A percentile compares a stretch with the other conserved stretches of the same genome.
phyloP scores from a whole-genome alignment of 2,329 filamentous ascomycete genomes.

The Colletotrichum sp. region DNA sequence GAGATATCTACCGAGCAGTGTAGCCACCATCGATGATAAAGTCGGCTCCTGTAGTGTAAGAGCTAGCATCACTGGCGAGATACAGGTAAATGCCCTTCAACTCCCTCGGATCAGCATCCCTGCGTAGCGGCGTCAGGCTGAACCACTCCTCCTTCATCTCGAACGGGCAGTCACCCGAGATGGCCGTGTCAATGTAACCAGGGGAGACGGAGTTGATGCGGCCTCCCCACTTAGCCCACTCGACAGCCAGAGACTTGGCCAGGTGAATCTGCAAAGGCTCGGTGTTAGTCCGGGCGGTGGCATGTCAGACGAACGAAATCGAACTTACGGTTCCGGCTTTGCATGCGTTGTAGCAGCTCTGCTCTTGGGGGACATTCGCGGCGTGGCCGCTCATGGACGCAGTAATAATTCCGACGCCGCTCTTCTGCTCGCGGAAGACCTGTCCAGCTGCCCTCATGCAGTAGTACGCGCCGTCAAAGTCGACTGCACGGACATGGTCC shows the following conservation, averaged over 20 bases:
- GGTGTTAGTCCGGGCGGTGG: not conserved
- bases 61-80: conserved; percentile 35
- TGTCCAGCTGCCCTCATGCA: conserved; percentile 35
- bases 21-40: conserved; percentile 35
- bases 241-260: conserved; percentile 34
- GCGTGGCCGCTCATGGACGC: conserved; percentile 38
- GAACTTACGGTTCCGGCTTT: conserved; percentile 70
- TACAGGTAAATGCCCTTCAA: conserved; percentile 36
- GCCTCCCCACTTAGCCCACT: conserved; percentile 27
- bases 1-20: not conserved
- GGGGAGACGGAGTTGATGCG: conserved; percentile 36
- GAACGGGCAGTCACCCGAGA: conserved; percentile 34
- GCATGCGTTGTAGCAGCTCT: conserved; percentile 82
- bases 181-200: conserved; percentile 42
- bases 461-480: conserved; percentile 38
- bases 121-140: conserved; percentile 32
- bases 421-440: conserved; percentile 36
- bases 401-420: conserved; percentile 39
- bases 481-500: conserved; percentile 31
- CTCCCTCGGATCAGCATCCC: conserved; percentile 33
- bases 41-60: conserved; percentile 36
- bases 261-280: conserved; percentile 30
- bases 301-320: not conserved
- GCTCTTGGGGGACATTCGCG: conserved; percentile 65
- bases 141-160: conserved; percentile 40